phyloP scores from a whole-genome alignment of 306 rosid genomes.

The Dalbergia cultrata region DNA sequence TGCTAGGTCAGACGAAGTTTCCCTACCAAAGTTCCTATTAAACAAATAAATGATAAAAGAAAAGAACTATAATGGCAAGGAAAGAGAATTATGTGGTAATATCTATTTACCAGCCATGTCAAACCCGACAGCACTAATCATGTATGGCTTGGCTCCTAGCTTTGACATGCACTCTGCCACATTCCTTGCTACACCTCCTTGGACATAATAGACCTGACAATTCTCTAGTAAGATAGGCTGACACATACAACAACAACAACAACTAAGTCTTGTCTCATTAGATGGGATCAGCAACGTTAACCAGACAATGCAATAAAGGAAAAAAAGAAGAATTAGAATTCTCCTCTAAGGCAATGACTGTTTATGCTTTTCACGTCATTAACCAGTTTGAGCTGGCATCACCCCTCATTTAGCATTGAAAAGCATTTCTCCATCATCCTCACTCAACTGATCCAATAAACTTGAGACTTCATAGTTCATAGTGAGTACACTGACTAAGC shows the following conservation, averaged over 20 bases:
- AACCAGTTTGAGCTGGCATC: constrained; percentile 14
- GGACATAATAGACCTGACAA: constrained; percentile 72
- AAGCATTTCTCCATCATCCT: constrained; percentile 4
- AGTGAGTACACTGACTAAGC: constrained; percentile 14
- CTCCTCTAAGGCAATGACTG: background rate
- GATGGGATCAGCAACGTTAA: no score
- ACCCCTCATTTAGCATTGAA: constrained; percentile 19
- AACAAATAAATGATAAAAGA: constrained; percentile 16
- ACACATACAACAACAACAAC: background rate
- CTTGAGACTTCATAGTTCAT: background rate
- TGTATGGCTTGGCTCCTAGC: constrained; percentile 80
- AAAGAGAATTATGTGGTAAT: background rate
- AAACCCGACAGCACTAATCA: constrained; percentile 85
- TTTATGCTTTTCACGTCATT: constrained; percentile 16
- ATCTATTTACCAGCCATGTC: constrained; percentile 82
- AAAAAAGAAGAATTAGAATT: background rate
- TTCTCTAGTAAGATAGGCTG: constrained; percentile 15
- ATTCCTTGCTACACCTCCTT: constrained; percentile 96
- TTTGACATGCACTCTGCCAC: constrained; percentile 92
- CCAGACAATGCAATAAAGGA: background rate
- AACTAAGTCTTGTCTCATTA: no score
- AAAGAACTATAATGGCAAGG: background rate
- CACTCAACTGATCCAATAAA: constrained; percentile 11
- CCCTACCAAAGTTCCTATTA: background rate
- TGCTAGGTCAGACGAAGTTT: constrained; percentile 1